Evolutionary conservation across 2,329 filamentous ascomycete genomes (phyloP).

Genomic region (Aspergillus arachidicola): DNA sequence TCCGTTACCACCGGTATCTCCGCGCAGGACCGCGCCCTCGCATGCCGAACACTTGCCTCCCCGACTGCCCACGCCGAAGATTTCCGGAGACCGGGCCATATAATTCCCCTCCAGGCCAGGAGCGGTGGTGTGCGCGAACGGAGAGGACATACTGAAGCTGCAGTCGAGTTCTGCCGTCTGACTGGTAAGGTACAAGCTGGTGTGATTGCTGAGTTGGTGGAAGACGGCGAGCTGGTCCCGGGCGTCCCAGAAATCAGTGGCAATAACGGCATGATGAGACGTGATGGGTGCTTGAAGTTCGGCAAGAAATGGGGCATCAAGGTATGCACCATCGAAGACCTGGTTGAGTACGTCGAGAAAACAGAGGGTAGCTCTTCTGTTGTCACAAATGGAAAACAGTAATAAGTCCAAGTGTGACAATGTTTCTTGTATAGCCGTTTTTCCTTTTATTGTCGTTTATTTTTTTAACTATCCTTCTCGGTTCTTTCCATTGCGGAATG

Average conservation of each 20-base stretch:
- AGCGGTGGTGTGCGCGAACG: conserved; percentile 79
- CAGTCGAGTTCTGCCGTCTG: conserved; percentile 83
- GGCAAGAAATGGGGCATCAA: conserved; percentile 85
- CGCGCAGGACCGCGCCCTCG: conserved; percentile 81
- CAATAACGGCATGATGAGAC: conserved; percentile 82
- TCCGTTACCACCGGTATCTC: conserved; percentile 85
- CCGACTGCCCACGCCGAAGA: conserved; percentile 57
- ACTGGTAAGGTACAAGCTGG: conserved; percentile 75
- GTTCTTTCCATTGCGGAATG: conserved; percentile 1
- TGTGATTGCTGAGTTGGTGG: conserved; percentile 90
- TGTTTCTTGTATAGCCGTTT: conserved; percentile 5
- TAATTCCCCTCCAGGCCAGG: conserved; percentile 79
- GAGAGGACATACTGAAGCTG: conserved; percentile 89
- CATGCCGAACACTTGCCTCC: conserved; percentile 76
- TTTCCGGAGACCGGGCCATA: conserved; percentile 84
- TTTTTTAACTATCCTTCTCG: background rate
- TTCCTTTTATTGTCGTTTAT: background rate
- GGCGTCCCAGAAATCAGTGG: conserved; percentile 67
- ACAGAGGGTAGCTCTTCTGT: conserved; percentile 57
- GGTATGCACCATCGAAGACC: conserved; percentile 92
- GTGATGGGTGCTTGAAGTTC: conserved; percentile 86
- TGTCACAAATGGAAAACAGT: conserved; percentile 40
- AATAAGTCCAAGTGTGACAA: conserved; percentile 12
- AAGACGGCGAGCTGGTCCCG: conserved; percentile 73
- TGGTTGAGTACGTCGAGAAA: conserved; percentile 78